These are phyloP conservation scores for Tetrapisispora namnaoensis DNA, from an alignment of 805 yeast genomes.

Conservation along the genomic window DNA sequence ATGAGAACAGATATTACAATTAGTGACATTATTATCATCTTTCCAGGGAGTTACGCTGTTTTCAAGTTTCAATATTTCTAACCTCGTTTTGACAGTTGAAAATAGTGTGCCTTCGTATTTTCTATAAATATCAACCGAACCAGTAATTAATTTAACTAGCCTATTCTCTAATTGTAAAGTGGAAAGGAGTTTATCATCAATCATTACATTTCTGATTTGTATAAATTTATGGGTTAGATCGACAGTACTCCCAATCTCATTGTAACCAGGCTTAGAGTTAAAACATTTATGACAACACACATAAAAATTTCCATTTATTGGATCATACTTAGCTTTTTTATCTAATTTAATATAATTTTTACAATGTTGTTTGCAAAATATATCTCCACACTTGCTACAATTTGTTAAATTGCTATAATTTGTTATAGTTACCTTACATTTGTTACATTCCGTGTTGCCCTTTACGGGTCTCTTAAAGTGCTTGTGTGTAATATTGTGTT, in stretches of 20 bases:
- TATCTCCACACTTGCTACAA: slow-evolving; percentile 67
- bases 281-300: slow-evolving; percentile 62
- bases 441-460: slow-evolving; percentile 19
- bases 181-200: slow-evolving; percentile 43
- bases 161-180: slow-evolving; percentile 54
- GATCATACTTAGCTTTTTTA: slow-evolving; percentile 38
- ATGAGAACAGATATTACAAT: slow-evolving; percentile 57
- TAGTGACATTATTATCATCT: slow-evolving; percentile 35
- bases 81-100: slow-evolving; percentile 16
- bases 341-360: slow-evolving; percentile 42
- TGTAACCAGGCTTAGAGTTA: slow-evolving; percentile 42
- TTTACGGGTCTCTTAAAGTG: slow-evolving; percentile 37
- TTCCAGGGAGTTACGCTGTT: slow-evolving; percentile 56
- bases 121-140: slow-evolving; percentile 20
- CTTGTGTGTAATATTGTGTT: neutral
- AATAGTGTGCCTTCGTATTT: slow-evolving; percentile 19
- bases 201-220: slow-evolving; percentile 32
- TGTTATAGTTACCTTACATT: slow-evolving; percentile 51
- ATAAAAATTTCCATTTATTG: slow-evolving; percentile 51
- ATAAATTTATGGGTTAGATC: slow-evolving; percentile 41
- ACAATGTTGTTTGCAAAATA: slow-evolving; percentile 62
- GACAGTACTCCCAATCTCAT: slow-evolving; percentile 33
- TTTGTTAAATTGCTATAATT: slow-evolving; percentile 36
- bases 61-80: slow-evolving; percentile 34
- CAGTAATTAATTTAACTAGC: slow-evolving; percentile 36